Base-by-base conservation (phyloP, 768 basidiomycete genomes). In the Suillus cothurnatus region DNA sequence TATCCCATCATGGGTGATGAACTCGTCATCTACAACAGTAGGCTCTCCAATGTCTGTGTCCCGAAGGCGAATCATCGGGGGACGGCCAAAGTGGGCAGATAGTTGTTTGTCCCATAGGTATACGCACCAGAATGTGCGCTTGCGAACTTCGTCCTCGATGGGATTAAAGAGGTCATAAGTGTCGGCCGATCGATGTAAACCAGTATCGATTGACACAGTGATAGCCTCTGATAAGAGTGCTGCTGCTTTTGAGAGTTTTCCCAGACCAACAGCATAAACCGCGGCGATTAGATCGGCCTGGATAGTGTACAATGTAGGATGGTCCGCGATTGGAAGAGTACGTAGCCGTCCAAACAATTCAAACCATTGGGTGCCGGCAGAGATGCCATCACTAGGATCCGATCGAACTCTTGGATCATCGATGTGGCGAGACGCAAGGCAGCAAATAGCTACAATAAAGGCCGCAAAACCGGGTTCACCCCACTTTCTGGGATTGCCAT, bases 21-120 rank as follows among this genome's bases (percentile, higher is more conserved):
- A 92, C 73, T 97, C 95, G 74, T 97, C 95, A 73, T 96, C 95
- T 23, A 95, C 86, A 23, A 91, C 82, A 7, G 88, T 79, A 2
- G 94, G 94, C 74, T 96, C 95, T 6, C 87, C 84, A n/a, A 95
- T 91, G 72, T 97, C 95, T 77, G 94, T 95, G 73, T 97, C 95
- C 67, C 93, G 84, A 66, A 96, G 78, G 55, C 94, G 86, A 69
- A 97, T 84, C 82, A 95, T 86, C 3, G 94, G 88, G 38, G 95
- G 95, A 31, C 95, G 83, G 31, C 95, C 95, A 74, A 97, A 96
- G 76, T 94, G 91, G 64, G 92, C 91, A 14, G 88, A 82, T 8
- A 95, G 87, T 72, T 96, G 95, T 78, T 97, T 97, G 78, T 97
- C 95, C 95, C 95, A 97, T 59, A 93, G 85, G 78, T 97, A 97